Evolutionary conservation across 2,329 filamentous ascomycete species (phyloP).

Genomic region (Paracoccidioides lutzii): DNA sequence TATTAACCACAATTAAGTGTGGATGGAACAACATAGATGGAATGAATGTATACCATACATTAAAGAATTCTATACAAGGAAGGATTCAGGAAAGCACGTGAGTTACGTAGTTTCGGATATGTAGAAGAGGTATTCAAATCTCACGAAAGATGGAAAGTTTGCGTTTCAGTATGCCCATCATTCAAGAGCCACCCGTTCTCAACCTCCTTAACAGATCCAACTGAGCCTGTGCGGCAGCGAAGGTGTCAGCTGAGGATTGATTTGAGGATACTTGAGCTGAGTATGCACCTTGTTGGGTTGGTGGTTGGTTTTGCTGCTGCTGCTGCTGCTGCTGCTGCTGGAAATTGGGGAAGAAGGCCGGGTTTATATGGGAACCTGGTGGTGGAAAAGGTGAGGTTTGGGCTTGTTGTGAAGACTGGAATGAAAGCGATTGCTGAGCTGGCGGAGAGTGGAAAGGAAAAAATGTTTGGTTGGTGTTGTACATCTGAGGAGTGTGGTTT

Average conservation of each 20-base stretch:
- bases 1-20: too few species aligned
- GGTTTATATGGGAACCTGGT: constrained; percentile 43
- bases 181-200: constrained; percentile 16
- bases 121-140: not conserved
- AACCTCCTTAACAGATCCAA: constrained; percentile 28
- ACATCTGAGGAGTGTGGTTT: constrained; percentile 11
- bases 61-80: too few species aligned
- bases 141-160: not conserved
- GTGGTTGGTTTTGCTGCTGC: constrained; percentile 17
- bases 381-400: constrained; percentile 30
- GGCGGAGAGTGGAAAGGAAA: constrained; percentile 18
- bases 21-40: too few species aligned
- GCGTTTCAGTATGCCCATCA: not conserved
- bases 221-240: constrained; percentile 31
- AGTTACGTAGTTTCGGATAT: not conserved
- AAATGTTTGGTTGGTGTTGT: constrained; percentile 15
- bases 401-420: constrained; percentile 30
- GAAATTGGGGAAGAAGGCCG: constrained; percentile 41
- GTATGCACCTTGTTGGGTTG: constrained; percentile 6
- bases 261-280: constrained; percentile 1
- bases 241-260: constrained; percentile 22
- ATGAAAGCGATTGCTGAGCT: constrained; percentile 19
- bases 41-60: too few species aligned
- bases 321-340: constrained; percentile 30
- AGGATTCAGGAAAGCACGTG: not conserved